Evolutionary conservation across 768 basidiomycete species (phyloP).

Genomic region (Mrakia blollopis): DNA sequence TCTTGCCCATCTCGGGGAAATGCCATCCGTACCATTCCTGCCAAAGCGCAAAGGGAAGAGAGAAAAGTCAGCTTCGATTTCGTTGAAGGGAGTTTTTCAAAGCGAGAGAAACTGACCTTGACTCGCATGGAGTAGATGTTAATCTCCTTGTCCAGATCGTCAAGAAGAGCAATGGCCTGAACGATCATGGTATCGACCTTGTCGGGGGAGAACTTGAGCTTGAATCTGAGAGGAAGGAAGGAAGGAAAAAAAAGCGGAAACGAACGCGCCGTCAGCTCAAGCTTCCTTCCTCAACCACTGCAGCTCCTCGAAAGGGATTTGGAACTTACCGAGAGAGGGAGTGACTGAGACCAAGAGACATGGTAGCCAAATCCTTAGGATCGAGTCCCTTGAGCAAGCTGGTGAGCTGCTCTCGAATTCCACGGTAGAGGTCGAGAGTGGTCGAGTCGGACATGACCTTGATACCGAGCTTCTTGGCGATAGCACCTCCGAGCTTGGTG

Average conservation of each 20-base stretch:
- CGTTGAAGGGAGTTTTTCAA: conserved; percentile 8
- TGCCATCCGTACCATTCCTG: conserved; percentile 99
- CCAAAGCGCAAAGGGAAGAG: not conserved
- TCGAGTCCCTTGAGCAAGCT: conserved; percentile 83
- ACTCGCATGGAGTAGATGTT: conserved; percentile 99
- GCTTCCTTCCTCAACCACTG: not conserved
- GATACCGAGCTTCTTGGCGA: conserved; percentile 89
- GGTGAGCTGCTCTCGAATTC: conserved; percentile 83
- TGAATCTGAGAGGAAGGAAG: conserved; percentile 61
- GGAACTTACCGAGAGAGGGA: conserved; percentile 74
- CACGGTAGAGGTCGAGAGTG: conserved; percentile 80
- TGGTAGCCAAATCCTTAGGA: conserved; percentile 89
- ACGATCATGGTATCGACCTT: conserved; percentile 99
- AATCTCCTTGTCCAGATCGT: conserved; percentile 98
- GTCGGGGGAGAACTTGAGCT: conserved; percentile 98
- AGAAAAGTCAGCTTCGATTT: conserved; percentile 5
- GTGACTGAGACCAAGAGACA: conserved; percentile 96
- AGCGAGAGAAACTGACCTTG: conserved; percentile 57
- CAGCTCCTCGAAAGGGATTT: not conserved
- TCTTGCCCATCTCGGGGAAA: conserved; percentile 99
- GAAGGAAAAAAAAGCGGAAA: not conserved
- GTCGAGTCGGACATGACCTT: conserved; percentile 64
- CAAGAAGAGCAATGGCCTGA: conserved; percentile 93
- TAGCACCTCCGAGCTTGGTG: conserved; percentile 84
- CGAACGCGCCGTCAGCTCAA: not conserved